Conservation (phyloP, 2,329 filamentous ascomycete genomes). For the Aspergillus texensis region DNA sequence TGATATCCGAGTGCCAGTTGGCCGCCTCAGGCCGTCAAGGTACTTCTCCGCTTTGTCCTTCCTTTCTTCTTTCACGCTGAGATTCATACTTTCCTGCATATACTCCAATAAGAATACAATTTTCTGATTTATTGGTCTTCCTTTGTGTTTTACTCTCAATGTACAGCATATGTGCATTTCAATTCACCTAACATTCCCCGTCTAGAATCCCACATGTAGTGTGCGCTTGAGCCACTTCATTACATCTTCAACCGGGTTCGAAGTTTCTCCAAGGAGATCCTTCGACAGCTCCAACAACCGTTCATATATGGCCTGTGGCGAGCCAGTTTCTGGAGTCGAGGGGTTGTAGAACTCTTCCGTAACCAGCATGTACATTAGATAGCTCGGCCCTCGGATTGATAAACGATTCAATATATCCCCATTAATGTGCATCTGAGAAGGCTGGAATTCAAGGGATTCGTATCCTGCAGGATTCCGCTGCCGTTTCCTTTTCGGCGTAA, state of each 20-base stretch:
- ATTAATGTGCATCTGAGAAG: constrained; percentile 64
- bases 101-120: background rate
- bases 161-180: background rate
- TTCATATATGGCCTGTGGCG: constrained; percentile 28
- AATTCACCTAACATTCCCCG: background rate
- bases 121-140: background rate
- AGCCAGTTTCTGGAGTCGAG: constrained; percentile 12
- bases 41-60: background rate
- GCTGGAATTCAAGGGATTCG: constrained; percentile 48
- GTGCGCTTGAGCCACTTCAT: constrained; percentile 39
- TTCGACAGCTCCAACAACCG: constrained; percentile 55
- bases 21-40: constrained; percentile 1
- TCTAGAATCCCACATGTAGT: constrained; percentile 31
- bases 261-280: constrained; percentile 46
- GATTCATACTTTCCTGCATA: background rate
- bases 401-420: constrained; percentile 66
- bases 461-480: constrained; percentile 29
- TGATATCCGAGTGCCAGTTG: constrained; percentile 12
- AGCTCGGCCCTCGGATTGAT: constrained; percentile 45
- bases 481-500: constrained; percentile 39
- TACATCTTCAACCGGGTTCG: constrained; percentile 30
- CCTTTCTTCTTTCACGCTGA: background rate
- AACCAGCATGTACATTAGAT: constrained; percentile 35
- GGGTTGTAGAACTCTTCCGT: constrained; percentile 21
- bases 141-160: background rate